These are phyloP conservation scores for Pleomassaria siparia DNA, from an alignment of 2,329 filamentous ascomycete species.

Conservation along the genomic window DNA sequence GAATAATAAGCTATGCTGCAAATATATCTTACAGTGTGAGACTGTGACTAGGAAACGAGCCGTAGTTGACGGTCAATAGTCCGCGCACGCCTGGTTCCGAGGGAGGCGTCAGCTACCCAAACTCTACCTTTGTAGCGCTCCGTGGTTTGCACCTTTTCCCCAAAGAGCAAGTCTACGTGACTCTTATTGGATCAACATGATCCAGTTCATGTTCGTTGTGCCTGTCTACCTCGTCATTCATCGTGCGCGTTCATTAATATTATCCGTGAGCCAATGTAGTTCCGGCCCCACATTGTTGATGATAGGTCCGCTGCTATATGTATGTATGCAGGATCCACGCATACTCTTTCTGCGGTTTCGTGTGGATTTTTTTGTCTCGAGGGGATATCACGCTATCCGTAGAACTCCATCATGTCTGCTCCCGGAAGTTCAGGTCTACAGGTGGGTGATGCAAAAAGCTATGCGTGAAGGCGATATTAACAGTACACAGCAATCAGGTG, in stretches of 20 bases:
- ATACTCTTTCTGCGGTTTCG: not conserved
- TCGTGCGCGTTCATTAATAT: constrained; percentile 17
- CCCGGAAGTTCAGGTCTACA: not conserved
- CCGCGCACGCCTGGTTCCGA: not conserved
- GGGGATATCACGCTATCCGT: no score
- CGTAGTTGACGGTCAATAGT: not conserved
- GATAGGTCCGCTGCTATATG: constrained; percentile 25
- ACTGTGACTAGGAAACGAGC: not conserved
- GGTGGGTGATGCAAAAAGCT: not conserved
- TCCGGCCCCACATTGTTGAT: constrained; percentile 19
- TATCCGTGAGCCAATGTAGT: constrained; percentile 17
- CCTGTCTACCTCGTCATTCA: constrained; percentile 25
- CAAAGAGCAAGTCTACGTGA: constrained; percentile 4
- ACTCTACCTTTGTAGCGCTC: not conserved
- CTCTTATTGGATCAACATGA: constrained; percentile 14
- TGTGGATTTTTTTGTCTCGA: no score
- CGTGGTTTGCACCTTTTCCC: constrained; percentile 4
- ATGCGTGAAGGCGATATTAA: constrained; percentile 4
- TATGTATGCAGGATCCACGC: constrained; percentile 20
- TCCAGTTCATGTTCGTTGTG: constrained; percentile 14
- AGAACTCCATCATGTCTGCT: constrained; percentile 2
- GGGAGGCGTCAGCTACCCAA: not conserved
- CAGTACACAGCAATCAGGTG: constrained; percentile 9
- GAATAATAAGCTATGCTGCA: not conserved
- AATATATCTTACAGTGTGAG: not conserved